phyloP scores from a whole-genome alignment of 2,329 filamentous ascomycete genomes.

The Fusarium agapanthi region DNA sequence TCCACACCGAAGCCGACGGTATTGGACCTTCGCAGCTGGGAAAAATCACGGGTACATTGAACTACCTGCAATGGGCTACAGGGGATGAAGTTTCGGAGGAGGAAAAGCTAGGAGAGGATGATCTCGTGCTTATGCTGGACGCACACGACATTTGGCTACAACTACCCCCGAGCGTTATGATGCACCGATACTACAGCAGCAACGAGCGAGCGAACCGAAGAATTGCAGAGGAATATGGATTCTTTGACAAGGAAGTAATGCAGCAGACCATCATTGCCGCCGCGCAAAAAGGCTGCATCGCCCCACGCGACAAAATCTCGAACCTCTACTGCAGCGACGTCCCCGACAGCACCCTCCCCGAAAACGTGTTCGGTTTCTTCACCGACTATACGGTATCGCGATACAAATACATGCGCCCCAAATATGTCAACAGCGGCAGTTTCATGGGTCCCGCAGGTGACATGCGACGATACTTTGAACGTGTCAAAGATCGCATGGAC shows the following conservation, averaged over 20 bases:
- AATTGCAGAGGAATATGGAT: slow-evolving; percentile 27
- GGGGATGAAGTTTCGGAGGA: slow-evolving; percentile 13
- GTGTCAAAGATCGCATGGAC: slow-evolving; percentile 41
- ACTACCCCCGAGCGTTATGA: slow-evolving; percentile 42
- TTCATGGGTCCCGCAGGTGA: slow-evolving; percentile 44
- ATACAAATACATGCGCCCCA: slow-evolving; percentile 40
- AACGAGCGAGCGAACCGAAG: slow-evolving; percentile 36
- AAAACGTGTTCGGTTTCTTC: slow-evolving; percentile 34
- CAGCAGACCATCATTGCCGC: slow-evolving; percentile 39
- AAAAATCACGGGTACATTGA: slow-evolving; percentile 44
- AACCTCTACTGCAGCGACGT: slow-evolving; percentile 38
- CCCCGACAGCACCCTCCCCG: slow-evolving; percentile 36
- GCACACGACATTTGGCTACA: slow-evolving; percentile 47
- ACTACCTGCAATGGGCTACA: slow-evolving; percentile 40
- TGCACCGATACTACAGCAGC: slow-evolving; percentile 39
- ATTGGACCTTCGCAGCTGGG: slow-evolving; percentile 42
- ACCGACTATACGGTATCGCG: slow-evolving; percentile 29
- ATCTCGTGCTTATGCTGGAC: slow-evolving; percentile 43
- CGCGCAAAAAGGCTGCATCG: slow-evolving; percentile 40
- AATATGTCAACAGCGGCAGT: slow-evolving; percentile 45
- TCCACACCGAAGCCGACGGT: slow-evolving; percentile 32
- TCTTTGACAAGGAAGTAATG: slow-evolving; percentile 29
- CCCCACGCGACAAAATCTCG: slow-evolving; percentile 35
- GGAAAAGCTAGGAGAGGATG: slow-evolving; percentile 37
- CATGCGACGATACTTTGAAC: slow-evolving; percentile 39